Evolutionary conservation across 805 yeast species (phyloP).

Genomic region (Ogataea corticis): DNA sequence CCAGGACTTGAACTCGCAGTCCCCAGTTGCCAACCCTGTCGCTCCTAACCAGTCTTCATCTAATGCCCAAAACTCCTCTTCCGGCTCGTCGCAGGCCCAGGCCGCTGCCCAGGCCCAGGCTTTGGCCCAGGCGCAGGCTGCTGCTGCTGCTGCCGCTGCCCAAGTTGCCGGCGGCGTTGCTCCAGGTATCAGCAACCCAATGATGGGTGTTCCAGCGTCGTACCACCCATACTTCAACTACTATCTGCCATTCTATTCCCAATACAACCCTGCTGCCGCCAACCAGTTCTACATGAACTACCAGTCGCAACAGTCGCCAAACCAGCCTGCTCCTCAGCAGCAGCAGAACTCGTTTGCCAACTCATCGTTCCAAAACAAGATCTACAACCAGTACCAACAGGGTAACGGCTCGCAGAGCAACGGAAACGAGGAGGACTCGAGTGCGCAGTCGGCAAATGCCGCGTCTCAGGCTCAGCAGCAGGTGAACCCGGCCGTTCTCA

Average conservation of each 20-base stretch:
- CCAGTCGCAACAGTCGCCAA: slow-evolving; percentile 29
- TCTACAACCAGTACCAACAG: slow-evolving; percentile 31
- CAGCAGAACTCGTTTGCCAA: slow-evolving; percentile 25
- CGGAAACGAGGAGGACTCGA: slow-evolving; percentile 17
- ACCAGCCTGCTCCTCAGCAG: slow-evolving; percentile 22
- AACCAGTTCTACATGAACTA: slow-evolving; percentile 31
- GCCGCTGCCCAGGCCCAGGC: slow-evolving; percentile 19
- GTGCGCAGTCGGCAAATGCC: slow-evolving; percentile 14
- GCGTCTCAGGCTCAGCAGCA: slow-evolving; percentile 22
- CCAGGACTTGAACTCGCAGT: slow-evolving; percentile 18
- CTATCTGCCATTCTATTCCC: slow-evolving; percentile 32
- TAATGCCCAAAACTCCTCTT: slow-evolving; percentile 11
- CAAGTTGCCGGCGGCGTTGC: slow-evolving; percentile 22
- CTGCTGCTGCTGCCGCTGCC: slow-evolving; percentile 18
- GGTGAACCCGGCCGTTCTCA: slow-evolving; percentile 24
- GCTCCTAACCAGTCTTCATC: slow-evolving; percentile 16
- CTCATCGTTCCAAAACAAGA: slow-evolving; percentile 27
- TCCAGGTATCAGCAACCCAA: slow-evolving; percentile 30
- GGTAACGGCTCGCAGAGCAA: slow-evolving; percentile 12
- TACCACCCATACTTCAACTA: slow-evolving; percentile 35
- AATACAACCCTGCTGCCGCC: slow-evolving; percentile 29
- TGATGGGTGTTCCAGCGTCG: slow-evolving; percentile 33
- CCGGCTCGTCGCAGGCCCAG: slow-evolving; percentile 12
- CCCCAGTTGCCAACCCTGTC: slow-evolving; percentile 22
- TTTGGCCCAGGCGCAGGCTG: slow-evolving; percentile 19